phyloP scores from a whole-genome alignment of 148 eudicot species.

The Camellia lanceoleosa region DNA sequence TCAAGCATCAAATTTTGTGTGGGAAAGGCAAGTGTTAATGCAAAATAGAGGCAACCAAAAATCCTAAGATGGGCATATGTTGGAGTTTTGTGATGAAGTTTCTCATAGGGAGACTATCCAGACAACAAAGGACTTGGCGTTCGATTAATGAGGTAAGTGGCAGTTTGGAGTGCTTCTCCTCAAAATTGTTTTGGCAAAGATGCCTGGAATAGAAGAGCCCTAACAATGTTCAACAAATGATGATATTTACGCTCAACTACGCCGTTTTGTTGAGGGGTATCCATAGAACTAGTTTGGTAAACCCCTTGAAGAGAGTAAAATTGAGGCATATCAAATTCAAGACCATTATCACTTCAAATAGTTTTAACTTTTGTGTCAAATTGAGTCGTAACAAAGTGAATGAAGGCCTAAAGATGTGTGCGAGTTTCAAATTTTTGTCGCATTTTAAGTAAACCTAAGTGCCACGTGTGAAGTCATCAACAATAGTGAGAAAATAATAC shows the following conservation, averaged over 20 bases:
- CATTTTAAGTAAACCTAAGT: not conserved
- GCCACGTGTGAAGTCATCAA: not conserved
- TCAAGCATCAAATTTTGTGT: not conserved
- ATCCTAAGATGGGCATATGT: not conserved
- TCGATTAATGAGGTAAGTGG: not conserved
- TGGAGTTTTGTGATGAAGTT: not conserved
- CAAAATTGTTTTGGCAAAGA: not conserved
- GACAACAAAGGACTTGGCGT: too few species aligned
- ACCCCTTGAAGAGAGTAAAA: not conserved
- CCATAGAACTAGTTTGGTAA: not conserved
- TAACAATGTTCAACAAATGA: not conserved
- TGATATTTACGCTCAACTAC: not conserved
- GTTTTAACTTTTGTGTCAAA: not conserved
- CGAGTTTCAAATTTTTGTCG: not conserved
- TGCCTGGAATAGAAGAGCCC: too few species aligned
- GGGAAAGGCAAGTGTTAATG: not conserved
- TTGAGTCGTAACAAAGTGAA: not conserved
- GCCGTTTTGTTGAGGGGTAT: not conserved
- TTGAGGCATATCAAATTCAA: not conserved
- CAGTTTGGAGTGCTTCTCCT: not conserved
- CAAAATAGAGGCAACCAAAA: not conserved
- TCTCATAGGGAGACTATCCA: too few species aligned
- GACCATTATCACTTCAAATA: not conserved
- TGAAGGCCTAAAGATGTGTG: not conserved
- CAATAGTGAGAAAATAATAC: not conserved